phyloP scores from a whole-genome alignment of 2,329 filamentous ascomycete genomes.

The Gaeumannomyces tritici region DNA sequence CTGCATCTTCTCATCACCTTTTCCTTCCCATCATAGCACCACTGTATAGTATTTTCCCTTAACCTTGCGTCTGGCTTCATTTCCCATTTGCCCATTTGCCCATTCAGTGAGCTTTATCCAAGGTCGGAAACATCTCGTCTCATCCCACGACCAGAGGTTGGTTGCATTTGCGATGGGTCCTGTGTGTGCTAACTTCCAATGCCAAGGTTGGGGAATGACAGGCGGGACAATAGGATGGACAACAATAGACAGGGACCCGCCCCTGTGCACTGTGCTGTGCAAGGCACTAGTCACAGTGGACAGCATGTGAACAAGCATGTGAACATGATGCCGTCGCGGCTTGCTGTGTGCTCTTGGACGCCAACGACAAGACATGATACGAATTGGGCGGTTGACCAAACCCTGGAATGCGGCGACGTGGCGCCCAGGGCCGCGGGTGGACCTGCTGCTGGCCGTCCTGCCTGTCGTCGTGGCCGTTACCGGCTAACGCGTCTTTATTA shows the following conservation, averaged over 20 bases:
- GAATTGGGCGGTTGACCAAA: too few relatives aligned
- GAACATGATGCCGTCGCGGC: too few relatives aligned
- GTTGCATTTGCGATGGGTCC: neutral
- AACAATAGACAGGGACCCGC: neutral
- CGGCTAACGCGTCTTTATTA: neutral
- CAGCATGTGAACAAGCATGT: neutral
- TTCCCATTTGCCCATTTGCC: neutral
- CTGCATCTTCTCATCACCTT: neutral
- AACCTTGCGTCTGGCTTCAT: neutral
- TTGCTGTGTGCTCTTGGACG: neutral
- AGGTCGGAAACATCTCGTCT: neutral
- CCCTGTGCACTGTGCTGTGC: neutral
- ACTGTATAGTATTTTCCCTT: neutral
- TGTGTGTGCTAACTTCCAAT: neutral
- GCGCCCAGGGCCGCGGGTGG: too few relatives aligned
- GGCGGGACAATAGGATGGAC: neutral
- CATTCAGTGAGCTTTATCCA: neutral
- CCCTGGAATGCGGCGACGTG: too few relatives aligned
- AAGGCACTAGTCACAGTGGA: neutral
- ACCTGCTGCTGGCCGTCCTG: too few relatives aligned
- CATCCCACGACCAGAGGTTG: neutral
- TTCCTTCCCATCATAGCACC: too few relatives aligned
- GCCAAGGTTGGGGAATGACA: neutral
- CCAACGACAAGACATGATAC: too few relatives aligned
- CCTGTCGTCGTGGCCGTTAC: neutral